Base-by-base conservation (phyloP, 2,329 filamentous ascomycete genomes). In the Chrysosporium keratinophilum region DNA sequence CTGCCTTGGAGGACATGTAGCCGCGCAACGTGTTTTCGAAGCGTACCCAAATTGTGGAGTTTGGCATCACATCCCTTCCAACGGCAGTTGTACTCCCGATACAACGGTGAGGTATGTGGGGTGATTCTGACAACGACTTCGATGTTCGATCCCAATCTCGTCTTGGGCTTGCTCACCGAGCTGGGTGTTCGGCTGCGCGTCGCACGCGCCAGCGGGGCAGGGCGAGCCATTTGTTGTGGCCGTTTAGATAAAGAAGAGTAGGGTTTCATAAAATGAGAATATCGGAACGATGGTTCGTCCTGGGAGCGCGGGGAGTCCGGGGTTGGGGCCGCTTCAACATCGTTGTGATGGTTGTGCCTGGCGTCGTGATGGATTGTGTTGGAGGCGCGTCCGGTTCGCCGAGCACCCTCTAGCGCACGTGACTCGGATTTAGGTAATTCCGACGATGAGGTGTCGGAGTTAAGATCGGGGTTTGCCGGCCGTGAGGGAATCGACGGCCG, bases 41-140 rank as follows among this genome's bases (percentile, higher is more conserved):
- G 67, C 0, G 77, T 79, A 7, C 77, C 74, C 12, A 84, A 64
- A 59, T 83, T 84, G 64, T 85, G 82, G 4, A 85, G 67, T 58
- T 82, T 74, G 0, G 78, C 75, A 2, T 66, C 65, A 62, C 82
- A 85, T 1, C 68, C 65, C 50, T 74, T 66, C 82, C 81, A 85
- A 41, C 70, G 64, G 65, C 82, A 85, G 52, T 72, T 71, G 62
- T 75, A 85, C 5, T 78, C 71, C 46, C 58, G 62, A 50, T 67
- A 70, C 4, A 60, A 49, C n/a, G 54, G 44, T 31, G 53, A 39
- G 17, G 47, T 52, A 28, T 19, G 52, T 9, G 55, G 56, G 28
- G 50, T 56, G 1, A 47, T 39, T 5, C 59, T 56, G 23, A 65
- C 55, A 1, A 60, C 59, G 40, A 63, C 52, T 47, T 62, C 60